Percentiles rank a stretch among this genome's conserved stretches.
These are phyloP conservation scores for Pseudozyma flocculosa DNA, from an alignment of 1,284 basidiomycete genomes.

Conservation along the genomic window DNA sequence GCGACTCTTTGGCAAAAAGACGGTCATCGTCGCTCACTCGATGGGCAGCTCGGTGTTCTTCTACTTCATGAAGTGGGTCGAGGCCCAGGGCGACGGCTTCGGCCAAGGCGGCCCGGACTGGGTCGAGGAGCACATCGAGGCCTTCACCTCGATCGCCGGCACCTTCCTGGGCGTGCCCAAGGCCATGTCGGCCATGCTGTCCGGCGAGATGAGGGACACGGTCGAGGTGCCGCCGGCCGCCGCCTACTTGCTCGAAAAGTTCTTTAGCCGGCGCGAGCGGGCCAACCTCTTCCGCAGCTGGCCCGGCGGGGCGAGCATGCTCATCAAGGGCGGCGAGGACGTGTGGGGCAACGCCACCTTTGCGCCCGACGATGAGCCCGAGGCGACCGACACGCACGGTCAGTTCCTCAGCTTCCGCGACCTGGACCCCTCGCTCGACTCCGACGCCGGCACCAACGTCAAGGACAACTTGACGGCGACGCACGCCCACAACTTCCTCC, in stretches of 20 bases:
- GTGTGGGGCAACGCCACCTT: constrained; percentile 76
- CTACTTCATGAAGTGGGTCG: constrained; percentile 79
- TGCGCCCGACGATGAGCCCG: constrained; percentile 51
- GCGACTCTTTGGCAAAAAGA: constrained; percentile 73
- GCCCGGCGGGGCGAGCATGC: constrained; percentile 79
- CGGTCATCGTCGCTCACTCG: constrained; percentile 79
- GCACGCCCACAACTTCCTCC: constrained; percentile 75
- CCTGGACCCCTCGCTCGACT: constrained; percentile 13
- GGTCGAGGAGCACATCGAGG: constrained; percentile 73
- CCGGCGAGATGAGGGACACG: constrained; percentile 85
- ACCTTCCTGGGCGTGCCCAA: constrained; percentile 79
- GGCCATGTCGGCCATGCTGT: constrained; percentile 92
- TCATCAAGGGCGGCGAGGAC: constrained; percentile 75
- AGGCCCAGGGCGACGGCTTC: constrained; percentile 69
- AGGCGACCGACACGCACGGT: constrained; percentile 63
- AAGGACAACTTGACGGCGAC: constrained; percentile 68
- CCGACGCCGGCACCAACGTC: constrained; percentile 11
- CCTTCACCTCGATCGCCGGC: constrained; percentile 70
- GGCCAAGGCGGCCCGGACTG: constrained; percentile 84
- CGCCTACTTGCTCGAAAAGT: constrained; percentile 68
- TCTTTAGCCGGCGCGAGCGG: constrained; percentile 82
- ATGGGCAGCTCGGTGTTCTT: constrained; percentile 58
- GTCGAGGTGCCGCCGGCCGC: constrained; percentile 87
- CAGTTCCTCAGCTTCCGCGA: constrained; percentile 77
- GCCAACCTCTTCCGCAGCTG: constrained; percentile 89